Evolutionary conservation across 2,329 filamentous ascomycete species (phyloP).

Genomic region (Aurifilum marmelostoma): DNA sequence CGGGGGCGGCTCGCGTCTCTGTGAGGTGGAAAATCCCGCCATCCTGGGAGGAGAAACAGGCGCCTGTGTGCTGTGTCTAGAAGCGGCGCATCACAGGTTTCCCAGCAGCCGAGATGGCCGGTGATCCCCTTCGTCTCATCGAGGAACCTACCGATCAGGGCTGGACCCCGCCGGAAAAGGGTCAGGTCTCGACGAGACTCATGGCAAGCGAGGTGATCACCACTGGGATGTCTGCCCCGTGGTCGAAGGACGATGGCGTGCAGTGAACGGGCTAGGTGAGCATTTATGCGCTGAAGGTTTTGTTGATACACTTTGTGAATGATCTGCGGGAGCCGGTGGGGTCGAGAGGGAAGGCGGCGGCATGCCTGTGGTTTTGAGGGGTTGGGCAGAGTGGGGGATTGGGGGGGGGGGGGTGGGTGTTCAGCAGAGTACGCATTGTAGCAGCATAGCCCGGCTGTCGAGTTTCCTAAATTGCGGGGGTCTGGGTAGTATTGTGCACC

Average conservation of each 20-base stretch:
- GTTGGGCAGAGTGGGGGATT: not conserved
- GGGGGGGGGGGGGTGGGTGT: no score
- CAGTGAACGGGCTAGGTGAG: not conserved
- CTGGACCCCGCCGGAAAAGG: conserved; percentile 16
- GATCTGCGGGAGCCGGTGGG: conserved; percentile 20
- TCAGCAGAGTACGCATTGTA: not conserved
- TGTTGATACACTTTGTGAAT: conserved; percentile 26
- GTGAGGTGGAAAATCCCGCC: not conserved
- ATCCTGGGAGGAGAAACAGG: not conserved
- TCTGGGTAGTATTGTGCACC: not conserved
- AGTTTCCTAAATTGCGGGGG: not conserved
- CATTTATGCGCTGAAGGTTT: not conserved
- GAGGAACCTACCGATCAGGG: conserved; percentile 12
- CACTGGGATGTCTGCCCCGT: conserved; percentile 12
- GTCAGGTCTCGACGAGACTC: conserved; percentile 20
- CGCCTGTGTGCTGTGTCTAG: not conserved
- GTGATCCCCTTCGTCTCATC: conserved; percentile 15
- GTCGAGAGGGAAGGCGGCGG: not conserved
- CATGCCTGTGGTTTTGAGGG: not conserved
- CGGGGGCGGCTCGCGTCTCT: not conserved
- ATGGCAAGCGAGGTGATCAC: conserved; percentile 7
- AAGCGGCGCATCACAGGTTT: not conserved
- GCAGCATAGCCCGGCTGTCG: not conserved
- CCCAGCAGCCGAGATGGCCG: not conserved
- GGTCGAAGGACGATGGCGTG: not conserved